These are phyloP conservation scores for Agaricus sinodeliciosus DNA, from an alignment of 768 basidiomycete genomes.

Conservation along the genomic window DNA sequence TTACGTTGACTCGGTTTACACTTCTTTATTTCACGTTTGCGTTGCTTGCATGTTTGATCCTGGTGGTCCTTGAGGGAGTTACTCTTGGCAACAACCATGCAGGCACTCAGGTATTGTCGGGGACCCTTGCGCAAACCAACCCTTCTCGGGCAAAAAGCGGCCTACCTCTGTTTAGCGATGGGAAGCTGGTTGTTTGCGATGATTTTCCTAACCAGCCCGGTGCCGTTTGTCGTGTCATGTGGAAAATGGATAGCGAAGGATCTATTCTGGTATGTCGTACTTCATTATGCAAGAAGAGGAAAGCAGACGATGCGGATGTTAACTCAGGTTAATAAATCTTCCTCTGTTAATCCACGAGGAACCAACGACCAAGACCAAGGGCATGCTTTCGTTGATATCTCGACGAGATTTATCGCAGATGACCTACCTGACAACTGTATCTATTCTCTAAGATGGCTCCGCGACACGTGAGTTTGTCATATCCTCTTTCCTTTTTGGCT, in stretches of 20 bases:
- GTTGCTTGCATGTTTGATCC: slow-evolving; percentile 31
- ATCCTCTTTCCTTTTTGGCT: neutral
- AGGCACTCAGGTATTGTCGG: slow-evolving; percentile 24
- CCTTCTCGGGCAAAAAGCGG: slow-evolving; percentile 24
- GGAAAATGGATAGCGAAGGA: neutral
- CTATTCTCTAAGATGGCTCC: slow-evolving; percentile 38
- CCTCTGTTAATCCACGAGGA: neutral
- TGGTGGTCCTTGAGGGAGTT: slow-evolving; percentile 33
- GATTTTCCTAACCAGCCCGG: slow-evolving; percentile 27
- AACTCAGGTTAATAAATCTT: neutral
- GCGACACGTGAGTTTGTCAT: slow-evolving; percentile 30
- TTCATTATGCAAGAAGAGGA: neutral
- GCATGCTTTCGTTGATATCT: neutral
- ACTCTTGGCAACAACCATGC: slow-evolving; percentile 29
- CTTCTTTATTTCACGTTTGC: slow-evolving; percentile 42
- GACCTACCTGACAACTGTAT: slow-evolving; percentile 24
- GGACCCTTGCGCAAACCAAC: slow-evolving; percentile 4
- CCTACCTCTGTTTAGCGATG: slow-evolving; percentile 18
- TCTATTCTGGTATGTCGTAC: neutral
- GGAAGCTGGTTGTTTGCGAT: slow-evolving; percentile 29
- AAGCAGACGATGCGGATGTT: too few relatives aligned
- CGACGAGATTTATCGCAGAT: neutral
- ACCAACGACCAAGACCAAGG: neutral
- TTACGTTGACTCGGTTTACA: slow-evolving; percentile 44
- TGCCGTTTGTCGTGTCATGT: slow-evolving; percentile 18